phyloP scores from a whole-genome alignment of 2,329 filamentous ascomycete genomes.

The Exophiala aquamarina region DNA sequence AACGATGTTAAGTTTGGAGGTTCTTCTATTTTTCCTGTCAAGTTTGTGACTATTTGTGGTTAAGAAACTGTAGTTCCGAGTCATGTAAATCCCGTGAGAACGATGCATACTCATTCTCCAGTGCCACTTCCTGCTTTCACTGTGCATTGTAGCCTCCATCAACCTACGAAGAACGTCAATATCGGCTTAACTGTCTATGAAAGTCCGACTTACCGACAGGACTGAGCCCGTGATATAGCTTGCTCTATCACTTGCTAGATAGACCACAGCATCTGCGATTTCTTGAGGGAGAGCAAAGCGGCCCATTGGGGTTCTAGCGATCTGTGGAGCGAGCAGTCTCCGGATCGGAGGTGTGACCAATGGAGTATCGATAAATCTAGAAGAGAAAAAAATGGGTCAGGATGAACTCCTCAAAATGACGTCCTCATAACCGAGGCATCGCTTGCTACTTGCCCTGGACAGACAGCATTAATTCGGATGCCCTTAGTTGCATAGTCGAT shows the following conservation, averaged over 20 bases:
- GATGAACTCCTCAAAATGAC: neutral
- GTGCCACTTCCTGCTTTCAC: neutral
- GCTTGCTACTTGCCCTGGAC: slow-evolving; percentile 33
- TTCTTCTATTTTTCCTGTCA: too few species aligned
- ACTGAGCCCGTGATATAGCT: slow-evolving; percentile 34
- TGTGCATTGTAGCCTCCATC: slow-evolving; percentile 12
- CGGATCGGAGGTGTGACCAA: slow-evolving; percentile 3
- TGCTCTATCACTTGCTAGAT: slow-evolving; percentile 33
- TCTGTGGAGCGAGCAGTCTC: neutral
- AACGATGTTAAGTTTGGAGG: too few species aligned
- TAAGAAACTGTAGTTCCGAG: too few species aligned
- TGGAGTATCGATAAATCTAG: slow-evolving; percentile 2
- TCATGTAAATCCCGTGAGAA: too few species aligned
- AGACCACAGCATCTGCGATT: slow-evolving; percentile 35
- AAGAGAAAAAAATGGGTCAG: neutral
- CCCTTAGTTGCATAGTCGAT: slow-evolving; percentile 33
- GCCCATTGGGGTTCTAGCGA: slow-evolving; percentile 30
- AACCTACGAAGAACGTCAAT: neutral
- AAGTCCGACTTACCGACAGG: slow-evolving; percentile 1
- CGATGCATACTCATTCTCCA: too few species aligned
- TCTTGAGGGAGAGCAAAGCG: slow-evolving; percentile 36
- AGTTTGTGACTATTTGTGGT: too few species aligned
- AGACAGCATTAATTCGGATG: slow-evolving; percentile 40
- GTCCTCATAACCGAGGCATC: neutral
- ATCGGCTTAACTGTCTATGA: neutral